Evolutionary conservation across 495 filamentous ascomycete species (phyloP), one percentile per base, ranked within the genome.

Genomic region (Extremus antarcticus): DNA sequence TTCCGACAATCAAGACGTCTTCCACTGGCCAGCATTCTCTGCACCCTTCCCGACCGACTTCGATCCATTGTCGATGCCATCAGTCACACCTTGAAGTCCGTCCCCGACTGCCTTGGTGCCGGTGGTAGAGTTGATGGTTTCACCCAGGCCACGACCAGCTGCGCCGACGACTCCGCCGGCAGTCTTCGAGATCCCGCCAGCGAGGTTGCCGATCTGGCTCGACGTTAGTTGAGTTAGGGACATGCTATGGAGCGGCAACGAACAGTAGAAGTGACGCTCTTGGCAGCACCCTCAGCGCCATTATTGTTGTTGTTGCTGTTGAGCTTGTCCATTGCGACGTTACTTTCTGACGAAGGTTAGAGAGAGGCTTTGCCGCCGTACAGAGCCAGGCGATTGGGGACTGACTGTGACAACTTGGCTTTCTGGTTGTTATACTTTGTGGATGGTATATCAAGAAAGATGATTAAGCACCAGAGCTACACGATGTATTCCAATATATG

Each of bases 251-350:
- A 35, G n/a, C n/a, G n/a, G n/a, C 29, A 17, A 43, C 54, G 4
- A 46, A 58, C 59, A 25, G 59, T 58, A 16, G 55, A 58, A 2
- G 59, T 62, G n/a, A 58, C 59, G 40, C 59, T 51, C 47, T 58
- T 62, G 10, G 55, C 59, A 2, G 56, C 59, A 20, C 56, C 56
- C 21, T 55, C 47, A 7, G 49, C 59, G 48, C 59, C 59, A 1
- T 59, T 39, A 20, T 58, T 38, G 25, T 48, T 50, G 22, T 58
- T 54, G 41, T 32, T 41, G 7, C 41, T 49, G 19, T 23, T 29
- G 47, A 49, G 17, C 41, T 21, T 21, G 41, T 45, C 41, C 15
- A 21, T 45, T 8, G 4, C 17, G 41, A 45, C 20, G 4, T 45
- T 21, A 8, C 15, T 45, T 17, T 21, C 7, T 45, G 8, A 4